Evolutionary conservation across 73 alveolate genomes (phyloP).

Genomic region (Stentor roeselii): DNA sequence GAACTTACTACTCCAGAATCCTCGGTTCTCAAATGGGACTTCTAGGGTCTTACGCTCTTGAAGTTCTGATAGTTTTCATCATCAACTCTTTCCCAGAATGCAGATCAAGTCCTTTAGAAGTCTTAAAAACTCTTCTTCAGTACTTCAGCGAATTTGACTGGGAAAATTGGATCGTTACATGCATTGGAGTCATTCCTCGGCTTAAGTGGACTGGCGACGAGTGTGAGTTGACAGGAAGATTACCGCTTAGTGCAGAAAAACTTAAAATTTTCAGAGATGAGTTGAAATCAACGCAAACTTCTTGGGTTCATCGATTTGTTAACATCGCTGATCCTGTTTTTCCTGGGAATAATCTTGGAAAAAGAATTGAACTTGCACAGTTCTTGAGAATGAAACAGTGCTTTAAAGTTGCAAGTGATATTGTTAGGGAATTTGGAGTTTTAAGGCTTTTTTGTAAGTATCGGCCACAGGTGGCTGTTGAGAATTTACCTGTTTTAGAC

Average conservation of each 20-base stretch:
- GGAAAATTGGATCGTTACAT: constrained; percentile 65
- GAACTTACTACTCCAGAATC: constrained; percentile 70
- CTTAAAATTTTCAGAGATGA: background rate
- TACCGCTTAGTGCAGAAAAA: background rate
- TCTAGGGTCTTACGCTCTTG: constrained; percentile 81
- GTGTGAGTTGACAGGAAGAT: background rate
- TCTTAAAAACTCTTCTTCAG: constrained; percentile 64
- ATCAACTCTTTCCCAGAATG: constrained; percentile 60
- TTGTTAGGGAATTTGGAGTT: constrained; percentile 4
- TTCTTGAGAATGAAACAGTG: constrained; percentile 34
- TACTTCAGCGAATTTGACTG: constrained; percentile 67
- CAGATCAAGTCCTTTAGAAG: constrained; percentile 73
- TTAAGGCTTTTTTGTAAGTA: background rate
- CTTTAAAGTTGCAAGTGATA: constrained; percentile 20
- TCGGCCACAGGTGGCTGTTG: background rate
- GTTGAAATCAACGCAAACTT: background rate
- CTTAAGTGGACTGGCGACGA: background rate
- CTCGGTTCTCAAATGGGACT: constrained; percentile 79
- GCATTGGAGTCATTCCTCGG: constrained; percentile 38
- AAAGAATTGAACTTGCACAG: constrained; percentile 35
- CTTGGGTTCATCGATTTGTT: background rate
- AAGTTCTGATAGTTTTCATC: constrained; percentile 66
- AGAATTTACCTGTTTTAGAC: background rate
- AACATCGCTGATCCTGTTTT: constrained; percentile 54
- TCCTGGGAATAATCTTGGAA: constrained; percentile 55